These are phyloP conservation scores for Amanita rimosa DNA, from an alignment of 768 basidiomycete genomes.

Conservation along the genomic window DNA sequence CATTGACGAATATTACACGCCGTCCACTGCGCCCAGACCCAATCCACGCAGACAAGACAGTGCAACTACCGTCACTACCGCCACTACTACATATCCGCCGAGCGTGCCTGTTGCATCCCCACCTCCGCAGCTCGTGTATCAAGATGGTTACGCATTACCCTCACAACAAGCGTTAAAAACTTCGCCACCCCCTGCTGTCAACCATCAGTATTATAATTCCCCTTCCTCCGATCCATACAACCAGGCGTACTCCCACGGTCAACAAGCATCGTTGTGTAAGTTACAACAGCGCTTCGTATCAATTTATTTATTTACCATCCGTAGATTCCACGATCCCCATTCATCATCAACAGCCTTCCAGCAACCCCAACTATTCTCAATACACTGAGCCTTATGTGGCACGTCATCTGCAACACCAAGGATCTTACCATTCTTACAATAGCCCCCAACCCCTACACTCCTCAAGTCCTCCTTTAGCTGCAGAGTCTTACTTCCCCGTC, in stretches of 20 bases:
- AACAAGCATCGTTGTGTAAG: conserved; percentile 43
- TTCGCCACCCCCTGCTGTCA: conserved; percentile 17
- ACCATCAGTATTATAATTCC: conserved; percentile 23
- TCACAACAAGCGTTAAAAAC: too few relatives aligned
- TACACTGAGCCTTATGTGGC: conserved; percentile 37
- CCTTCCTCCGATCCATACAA: conserved; percentile 25
- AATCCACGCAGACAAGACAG: conserved; percentile 12
- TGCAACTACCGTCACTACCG: conserved; percentile 13
- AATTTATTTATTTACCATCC: background rate
- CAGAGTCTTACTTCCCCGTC: background rate
- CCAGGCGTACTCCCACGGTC: conserved; percentile 40
- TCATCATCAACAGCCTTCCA: conserved; percentile 37
- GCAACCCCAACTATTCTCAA: conserved; percentile 33
- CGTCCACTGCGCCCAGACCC: conserved; percentile 13
- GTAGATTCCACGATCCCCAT: conserved; percentile 40
- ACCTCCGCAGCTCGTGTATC: conserved; percentile 11
- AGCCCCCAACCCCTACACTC: conserved; percentile 12
- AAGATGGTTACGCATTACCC: conserved; percentile 16
- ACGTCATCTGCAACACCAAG: conserved; percentile 15
- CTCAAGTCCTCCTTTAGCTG: too few relatives aligned
- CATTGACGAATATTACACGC: conserved; percentile 63
- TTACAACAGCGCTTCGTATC: conserved; percentile 3
- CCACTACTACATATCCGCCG: conserved; percentile 4
- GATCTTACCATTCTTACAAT: conserved; percentile 18
- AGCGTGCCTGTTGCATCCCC: conserved; percentile 17